Evolutionary conservation across 2,329 filamentous ascomycete species (phyloP).

Genomic region (Calonectria montana): DNA sequence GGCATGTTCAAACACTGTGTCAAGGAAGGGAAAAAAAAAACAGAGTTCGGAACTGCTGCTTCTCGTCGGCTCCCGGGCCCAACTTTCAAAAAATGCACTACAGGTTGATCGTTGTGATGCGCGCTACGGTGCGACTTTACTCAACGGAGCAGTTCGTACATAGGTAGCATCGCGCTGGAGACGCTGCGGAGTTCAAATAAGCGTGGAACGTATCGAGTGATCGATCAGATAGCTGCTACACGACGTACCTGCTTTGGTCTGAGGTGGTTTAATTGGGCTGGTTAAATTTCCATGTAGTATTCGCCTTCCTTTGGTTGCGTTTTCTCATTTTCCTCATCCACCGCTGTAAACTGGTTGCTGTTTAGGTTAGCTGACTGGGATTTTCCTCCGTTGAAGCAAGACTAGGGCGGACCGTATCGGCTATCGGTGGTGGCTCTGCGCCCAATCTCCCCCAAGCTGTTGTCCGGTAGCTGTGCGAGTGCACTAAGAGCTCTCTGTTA

Average conservation of each 20-base stretch:
- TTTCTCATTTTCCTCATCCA: not conserved
- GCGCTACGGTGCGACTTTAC: conserved; percentile 13
- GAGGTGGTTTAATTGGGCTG: not conserved
- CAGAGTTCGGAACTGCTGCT: not conserved
- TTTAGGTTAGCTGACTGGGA: not conserved
- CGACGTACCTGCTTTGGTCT: not conserved
- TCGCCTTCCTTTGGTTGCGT: not conserved
- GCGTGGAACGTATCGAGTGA: conserved; percentile 13
- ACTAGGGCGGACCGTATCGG: not conserved
- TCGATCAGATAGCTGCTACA: not conserved
- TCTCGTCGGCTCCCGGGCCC: not conserved
- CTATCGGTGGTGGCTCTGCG: not conserved
- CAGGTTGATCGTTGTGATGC: not conserved
- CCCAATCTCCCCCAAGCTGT: not conserved
- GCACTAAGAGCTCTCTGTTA: not conserved
- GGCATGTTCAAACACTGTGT: not conserved
- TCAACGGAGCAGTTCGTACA: conserved; percentile 17
- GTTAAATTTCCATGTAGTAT: not conserved
- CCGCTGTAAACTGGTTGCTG: not conserved
- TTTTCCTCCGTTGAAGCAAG: not conserved
- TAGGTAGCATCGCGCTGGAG: conserved; percentile 6
- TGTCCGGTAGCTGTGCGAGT: not conserved
- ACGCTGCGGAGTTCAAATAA: not conserved
- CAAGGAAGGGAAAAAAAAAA: not conserved
- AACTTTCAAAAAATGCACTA: not conserved